phyloP scores from a whole-genome alignment of 1,139 yeast species.

The Sugiyamaella novakii region DNA sequence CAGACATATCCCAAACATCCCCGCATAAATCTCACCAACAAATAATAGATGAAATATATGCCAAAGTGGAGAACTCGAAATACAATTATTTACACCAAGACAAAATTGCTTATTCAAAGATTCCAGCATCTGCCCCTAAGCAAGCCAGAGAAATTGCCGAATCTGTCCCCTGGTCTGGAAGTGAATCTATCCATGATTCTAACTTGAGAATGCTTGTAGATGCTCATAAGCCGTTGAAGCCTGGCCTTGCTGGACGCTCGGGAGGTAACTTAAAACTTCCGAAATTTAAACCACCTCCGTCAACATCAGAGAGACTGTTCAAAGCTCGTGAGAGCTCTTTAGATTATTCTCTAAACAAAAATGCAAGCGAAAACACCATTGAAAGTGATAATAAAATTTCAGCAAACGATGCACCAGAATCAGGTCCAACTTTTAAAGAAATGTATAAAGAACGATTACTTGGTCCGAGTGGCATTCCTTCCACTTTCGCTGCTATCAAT shows the following conservation, averaged over 20 bases:
- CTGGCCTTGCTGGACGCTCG: slow-evolving; percentile 7
- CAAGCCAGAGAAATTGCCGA: slow-evolving; percentile 59
- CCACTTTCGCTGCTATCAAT: slow-evolving; percentile 56
- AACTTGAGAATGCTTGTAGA: slow-evolving; percentile 67
- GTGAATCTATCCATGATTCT: slow-evolving; percentile 55
- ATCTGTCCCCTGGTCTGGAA: slow-evolving; percentile 69
- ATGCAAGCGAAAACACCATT: slow-evolving; percentile 30
- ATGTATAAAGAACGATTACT: slow-evolving; percentile 63
- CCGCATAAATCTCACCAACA: slow-evolving; percentile 26
- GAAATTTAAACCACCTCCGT: slow-evolving; percentile 22
- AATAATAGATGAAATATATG: slow-evolving; percentile 33
- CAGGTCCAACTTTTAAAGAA: slow-evolving; percentile 59
- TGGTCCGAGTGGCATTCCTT: slow-evolving; percentile 59
- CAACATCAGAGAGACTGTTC: slow-evolving; percentile 49
- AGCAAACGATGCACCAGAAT: slow-evolving; percentile 24
- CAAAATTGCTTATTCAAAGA: slow-evolving; percentile 45
- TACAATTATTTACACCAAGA: slow-evolving; percentile 45
- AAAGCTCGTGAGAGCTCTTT: slow-evolving; percentile 66
- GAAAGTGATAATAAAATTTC: slow-evolving; percentile 23
- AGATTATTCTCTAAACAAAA: slow-evolving; percentile 60
- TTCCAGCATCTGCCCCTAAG: slow-evolving; percentile 52
- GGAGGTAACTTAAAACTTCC: slow-evolving; percentile 25
- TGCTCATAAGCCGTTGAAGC: slow-evolving; percentile 50
- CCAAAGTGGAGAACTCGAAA: slow-evolving; percentile 27
- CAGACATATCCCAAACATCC: background rate